A percentile compares a stretch with the other conserved stretches of the same genome.
Evolutionary conservation across 2,329 filamentous ascomycete species (phyloP).

Genomic region (Calycina herbarum): DNA sequence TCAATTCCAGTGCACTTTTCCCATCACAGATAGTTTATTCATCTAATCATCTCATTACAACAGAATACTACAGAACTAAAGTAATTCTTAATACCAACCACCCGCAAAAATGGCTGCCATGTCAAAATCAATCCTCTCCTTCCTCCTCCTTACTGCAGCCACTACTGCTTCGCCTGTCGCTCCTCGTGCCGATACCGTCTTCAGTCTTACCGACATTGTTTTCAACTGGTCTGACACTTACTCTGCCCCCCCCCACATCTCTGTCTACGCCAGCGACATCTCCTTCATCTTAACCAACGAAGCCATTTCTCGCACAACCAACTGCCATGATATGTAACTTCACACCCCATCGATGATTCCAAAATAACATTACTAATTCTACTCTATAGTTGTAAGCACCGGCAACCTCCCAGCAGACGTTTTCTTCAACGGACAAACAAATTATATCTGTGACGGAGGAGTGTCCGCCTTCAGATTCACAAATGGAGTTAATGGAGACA

Average conservation of each 20-base stretch:
- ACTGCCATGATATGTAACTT: neutral
- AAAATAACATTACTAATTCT: neutral
- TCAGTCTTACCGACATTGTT: neutral
- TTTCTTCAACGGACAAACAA: neutral
- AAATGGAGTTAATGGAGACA: neutral
- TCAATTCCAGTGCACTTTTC: neutral
- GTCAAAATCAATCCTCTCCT: neutral
- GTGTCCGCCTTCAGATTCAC: neutral
- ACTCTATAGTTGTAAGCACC: neutral
- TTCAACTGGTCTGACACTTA: neutral
- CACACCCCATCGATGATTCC: too few relatives aligned
- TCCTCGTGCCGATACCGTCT: neutral
- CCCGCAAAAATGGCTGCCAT: neutral
- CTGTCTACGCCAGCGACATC: neutral
- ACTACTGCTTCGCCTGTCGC: constrained; percentile 27
- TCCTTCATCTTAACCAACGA: neutral
- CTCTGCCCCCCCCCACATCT: neutral
- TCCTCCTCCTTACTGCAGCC: constrained; percentile 18
- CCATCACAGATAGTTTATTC: too few relatives aligned
- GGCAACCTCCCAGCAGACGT: neutral
- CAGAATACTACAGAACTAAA: neutral
- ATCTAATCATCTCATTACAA: neutral
- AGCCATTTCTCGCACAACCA: neutral
- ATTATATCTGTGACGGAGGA: neutral
- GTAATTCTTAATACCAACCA: neutral